A percentile compares a stretch with the other conserved stretches of the same genome.
phyloP scores from a whole-genome alignment of 768 basidiomycete genomes.

The Pulveroboletus ravenelii region DNA sequence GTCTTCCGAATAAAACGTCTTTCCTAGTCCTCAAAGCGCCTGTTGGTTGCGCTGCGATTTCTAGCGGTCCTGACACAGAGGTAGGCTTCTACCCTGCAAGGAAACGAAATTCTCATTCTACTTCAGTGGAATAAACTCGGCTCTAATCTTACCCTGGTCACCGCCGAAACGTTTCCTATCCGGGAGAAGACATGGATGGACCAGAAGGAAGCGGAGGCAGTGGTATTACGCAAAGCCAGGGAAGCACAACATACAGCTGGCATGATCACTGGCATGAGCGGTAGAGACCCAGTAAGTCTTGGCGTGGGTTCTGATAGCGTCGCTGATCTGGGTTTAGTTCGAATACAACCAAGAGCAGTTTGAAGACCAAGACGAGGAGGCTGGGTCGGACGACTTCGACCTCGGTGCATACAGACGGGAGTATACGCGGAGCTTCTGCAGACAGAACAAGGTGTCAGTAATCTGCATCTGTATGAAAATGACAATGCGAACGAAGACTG shows the following conservation, averaged over 20 bases:
- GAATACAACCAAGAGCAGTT: slow-evolving; percentile 96
- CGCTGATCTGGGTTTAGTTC: slow-evolving; percentile 51
- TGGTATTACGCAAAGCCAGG: slow-evolving; percentile 78
- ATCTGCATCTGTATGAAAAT: slow-evolving; percentile 20
- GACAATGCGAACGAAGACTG: slow-evolving; percentile 14
- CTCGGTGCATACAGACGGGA: slow-evolving; percentile 51
- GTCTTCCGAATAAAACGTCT: too few relatives aligned
- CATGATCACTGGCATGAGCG: slow-evolving; percentile 91
- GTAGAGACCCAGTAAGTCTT: slow-evolving; percentile 78
- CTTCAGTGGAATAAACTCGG: slow-evolving; percentile 90
- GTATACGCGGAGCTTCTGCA: slow-evolving; percentile 24
- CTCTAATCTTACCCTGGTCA: slow-evolving; percentile 86
- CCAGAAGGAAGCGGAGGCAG: slow-evolving; percentile 89
- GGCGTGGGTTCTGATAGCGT: background rate
- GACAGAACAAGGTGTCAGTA: slow-evolving; percentile 12
- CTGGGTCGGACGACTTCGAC: slow-evolving; percentile 49
- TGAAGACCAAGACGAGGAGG: slow-evolving; percentile 61
- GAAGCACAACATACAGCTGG: slow-evolving; percentile 78
- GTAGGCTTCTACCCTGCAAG: slow-evolving; percentile 36
- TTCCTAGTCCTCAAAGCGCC: too few relatives aligned
- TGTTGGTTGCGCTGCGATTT: too few relatives aligned
- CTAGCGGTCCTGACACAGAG: too few relatives aligned
- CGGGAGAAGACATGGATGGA: slow-evolving; percentile 96
- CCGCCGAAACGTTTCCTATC: slow-evolving; percentile 79
- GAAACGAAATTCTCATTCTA: slow-evolving; percentile 1